Evolutionary conservation across 768 basidiomycete species (phyloP).

Genomic region (Agrocybe praecox): DNA sequence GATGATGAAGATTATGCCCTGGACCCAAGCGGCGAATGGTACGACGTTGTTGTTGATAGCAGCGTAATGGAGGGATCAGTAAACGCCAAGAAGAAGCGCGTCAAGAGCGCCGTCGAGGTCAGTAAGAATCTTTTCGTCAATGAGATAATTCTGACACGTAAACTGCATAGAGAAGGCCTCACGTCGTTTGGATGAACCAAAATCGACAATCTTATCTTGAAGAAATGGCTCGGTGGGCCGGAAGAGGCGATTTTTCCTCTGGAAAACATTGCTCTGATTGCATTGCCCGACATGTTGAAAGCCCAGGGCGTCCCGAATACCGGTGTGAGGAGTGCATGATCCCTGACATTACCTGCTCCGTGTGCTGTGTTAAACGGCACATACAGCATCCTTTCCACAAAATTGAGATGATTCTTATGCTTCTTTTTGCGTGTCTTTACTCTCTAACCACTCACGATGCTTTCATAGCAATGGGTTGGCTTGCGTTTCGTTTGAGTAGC

Average conservation of each 20-base stretch:
- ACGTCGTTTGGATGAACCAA: conserved; percentile 1
- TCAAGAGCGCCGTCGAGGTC: neutral
- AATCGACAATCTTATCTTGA: neutral
- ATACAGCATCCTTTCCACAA: neutral
- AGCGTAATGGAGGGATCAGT: neutral
- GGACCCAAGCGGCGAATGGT: neutral
- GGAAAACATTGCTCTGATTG: neutral
- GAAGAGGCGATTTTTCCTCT: neutral
- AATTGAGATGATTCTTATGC: neutral
- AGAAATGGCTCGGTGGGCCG: neutral
- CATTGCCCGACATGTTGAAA: neutral
- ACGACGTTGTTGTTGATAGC: neutral
- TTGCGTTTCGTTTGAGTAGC: neutral
- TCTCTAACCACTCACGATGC: no score
- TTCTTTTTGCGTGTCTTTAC: neutral
- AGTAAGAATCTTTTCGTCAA: neutral
- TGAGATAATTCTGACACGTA: neutral
- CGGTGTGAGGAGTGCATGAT: neutral
- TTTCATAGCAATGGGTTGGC: neutral
- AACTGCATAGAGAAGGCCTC: neutral
- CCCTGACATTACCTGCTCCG: neutral
- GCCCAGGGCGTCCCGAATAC: neutral
- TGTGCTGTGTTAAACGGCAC: neutral
- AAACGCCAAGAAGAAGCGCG: neutral
- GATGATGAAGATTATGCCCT: neutral